phyloP scores from a whole-genome alignment of 805 yeast genomes.

The Candida suzukii region DNA sequence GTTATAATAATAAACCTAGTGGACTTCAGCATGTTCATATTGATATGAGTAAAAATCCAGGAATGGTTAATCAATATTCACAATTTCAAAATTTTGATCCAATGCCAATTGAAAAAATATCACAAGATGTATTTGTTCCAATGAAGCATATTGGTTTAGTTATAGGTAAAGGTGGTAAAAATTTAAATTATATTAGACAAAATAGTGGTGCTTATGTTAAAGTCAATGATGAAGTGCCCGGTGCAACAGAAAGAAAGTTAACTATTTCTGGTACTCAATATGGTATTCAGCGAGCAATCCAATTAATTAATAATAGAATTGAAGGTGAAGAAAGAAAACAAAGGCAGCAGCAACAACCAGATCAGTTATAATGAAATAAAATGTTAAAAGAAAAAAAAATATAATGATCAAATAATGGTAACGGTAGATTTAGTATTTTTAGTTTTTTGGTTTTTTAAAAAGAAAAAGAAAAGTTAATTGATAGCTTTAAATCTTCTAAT shows the following conservation, averaged over 20 bases:
- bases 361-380: not conserved
- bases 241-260: constrained; percentile 52
- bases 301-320: constrained; percentile 64
- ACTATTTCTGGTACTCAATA: constrained; percentile 60
- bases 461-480: too few species aligned
- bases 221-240: constrained; percentile 54
- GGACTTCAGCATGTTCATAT: constrained; percentile 1
- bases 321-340: constrained; percentile 46
- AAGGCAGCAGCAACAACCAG: not conserved
- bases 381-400: too few species aligned
- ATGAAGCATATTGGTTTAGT: constrained; percentile 75
- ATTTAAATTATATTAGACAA: constrained; percentile 69
- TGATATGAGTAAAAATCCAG: not conserved
- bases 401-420: too few species aligned
- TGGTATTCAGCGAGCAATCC: constrained; percentile 67
- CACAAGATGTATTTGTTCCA: constrained; percentile 71
- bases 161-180: constrained; percentile 82
- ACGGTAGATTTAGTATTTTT: too few species aligned
- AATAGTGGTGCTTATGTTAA: constrained; percentile 70
- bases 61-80: not conserved
- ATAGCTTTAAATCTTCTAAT: too few species aligned
- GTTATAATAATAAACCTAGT: not conserved
- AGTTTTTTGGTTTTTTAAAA: too few species aligned
- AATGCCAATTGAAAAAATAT: constrained; percentile 30
- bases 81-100: not conserved